These are phyloP conservation scores for Hyaloperonospora brassicae DNA, from an alignment of 352 stramenopile genomes.

Conservation along the genomic window DNA sequence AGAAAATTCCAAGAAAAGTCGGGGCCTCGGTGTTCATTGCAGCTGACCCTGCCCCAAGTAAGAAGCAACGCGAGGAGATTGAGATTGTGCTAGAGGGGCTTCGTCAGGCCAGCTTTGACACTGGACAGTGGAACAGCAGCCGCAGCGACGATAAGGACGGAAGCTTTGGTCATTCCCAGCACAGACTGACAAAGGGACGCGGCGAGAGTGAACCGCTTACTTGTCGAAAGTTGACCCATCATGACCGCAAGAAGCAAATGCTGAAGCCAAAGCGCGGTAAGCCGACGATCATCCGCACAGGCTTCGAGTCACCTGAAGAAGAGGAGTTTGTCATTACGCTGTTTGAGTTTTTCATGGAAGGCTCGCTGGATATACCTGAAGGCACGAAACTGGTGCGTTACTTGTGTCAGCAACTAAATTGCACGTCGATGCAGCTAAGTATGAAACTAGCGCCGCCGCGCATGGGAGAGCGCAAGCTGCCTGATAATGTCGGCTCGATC, in stretches of 20 bases:
- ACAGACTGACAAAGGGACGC: conserved; percentile 10
- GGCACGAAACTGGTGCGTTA: conserved; percentile 51
- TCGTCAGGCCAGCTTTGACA: conserved; percentile 31
- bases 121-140: conserved; percentile 7
- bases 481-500: conserved; percentile 47
- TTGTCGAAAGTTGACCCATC: conserved; percentile 2
- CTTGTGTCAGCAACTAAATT: conserved; percentile 48
- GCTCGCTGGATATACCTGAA: conserved; percentile 41
- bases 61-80: conserved; percentile 29
- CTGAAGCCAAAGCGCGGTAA: conserved; percentile 28
- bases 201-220: conserved; percentile 4
- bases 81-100: conserved; percentile 29
- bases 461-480: conserved; percentile 47
- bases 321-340: conserved; percentile 49
- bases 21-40: conserved; percentile 56
- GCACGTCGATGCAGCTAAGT: conserved; percentile 46
- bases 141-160: conserved; percentile 10
- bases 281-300: conserved; percentile 66
- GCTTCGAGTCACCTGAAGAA: conserved; percentile 59
- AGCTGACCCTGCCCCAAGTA: conserved; percentile 27
- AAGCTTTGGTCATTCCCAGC: conserved; percentile 3
- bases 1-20: conserved; percentile 58
- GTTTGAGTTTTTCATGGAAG: conserved; percentile 60
- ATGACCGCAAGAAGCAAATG: conserved; percentile 11
- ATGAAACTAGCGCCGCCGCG: conserved; percentile 60